Conservation (phyloP, 345 rosid genomes). For the Reutealis trisperma region DNA sequence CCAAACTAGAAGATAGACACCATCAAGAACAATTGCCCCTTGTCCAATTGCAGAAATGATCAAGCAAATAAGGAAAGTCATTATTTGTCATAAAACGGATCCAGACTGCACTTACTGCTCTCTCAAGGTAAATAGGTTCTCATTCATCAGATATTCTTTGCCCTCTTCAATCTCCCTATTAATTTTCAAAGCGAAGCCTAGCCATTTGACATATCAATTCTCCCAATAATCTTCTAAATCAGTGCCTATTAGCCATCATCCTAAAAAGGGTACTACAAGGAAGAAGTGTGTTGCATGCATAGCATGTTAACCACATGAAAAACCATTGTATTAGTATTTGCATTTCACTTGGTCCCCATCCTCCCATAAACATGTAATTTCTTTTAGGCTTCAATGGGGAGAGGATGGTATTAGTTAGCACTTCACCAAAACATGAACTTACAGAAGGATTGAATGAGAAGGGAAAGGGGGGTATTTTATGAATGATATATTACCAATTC, state of each 20-base stretch:
- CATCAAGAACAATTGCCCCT: background rate
- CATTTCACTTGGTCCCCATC: background rate
- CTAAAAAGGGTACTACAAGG: background rate
- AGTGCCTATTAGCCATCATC: background rate
- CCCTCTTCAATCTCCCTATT: slow-evolving; percentile 2
- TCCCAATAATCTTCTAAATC: background rate
- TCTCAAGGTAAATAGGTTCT: background rate
- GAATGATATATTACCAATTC: slow-evolving; percentile 68
- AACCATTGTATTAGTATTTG: background rate
- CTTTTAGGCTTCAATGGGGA: background rate
- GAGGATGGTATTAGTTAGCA: background rate
- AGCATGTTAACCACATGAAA: background rate
- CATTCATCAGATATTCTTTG: background rate
- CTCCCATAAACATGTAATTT: background rate
- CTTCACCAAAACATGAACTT: background rate
- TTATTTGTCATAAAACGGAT: background rate
- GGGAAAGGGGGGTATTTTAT: slow-evolving; percentile 3
- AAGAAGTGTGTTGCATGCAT: background rate
- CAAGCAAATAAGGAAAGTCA: background rate
- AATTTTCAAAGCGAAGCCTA: background rate
- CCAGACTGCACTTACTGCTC: background rate
- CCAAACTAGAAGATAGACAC: background rate
- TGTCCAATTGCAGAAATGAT: background rate
- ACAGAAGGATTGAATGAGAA: background rate
- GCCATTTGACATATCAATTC: background rate